phyloP scores from a whole-genome alignment of 345 rosid species.

The Hibiscus tridactylites region DNA sequence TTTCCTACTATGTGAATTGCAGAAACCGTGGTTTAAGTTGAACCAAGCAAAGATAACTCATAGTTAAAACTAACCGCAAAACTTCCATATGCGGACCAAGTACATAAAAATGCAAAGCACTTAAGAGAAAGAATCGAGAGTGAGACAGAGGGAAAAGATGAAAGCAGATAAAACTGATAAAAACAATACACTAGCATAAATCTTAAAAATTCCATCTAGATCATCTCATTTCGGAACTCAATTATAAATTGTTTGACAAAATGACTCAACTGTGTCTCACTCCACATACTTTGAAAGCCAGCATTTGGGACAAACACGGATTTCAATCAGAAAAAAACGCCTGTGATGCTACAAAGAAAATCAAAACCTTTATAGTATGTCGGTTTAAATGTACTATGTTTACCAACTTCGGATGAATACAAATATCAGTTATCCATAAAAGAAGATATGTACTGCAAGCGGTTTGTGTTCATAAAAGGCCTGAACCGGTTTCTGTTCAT shows the following conservation, averaged over 20 bases:
- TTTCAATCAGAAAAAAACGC: neutral
- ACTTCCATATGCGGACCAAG: neutral
- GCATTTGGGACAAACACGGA: neutral
- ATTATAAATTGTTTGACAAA: neutral
- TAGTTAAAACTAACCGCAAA: no score
- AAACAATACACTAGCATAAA: neutral
- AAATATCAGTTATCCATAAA: no score
- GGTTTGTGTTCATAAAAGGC: neutral
- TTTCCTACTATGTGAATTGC: neutral
- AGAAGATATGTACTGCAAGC: no score
- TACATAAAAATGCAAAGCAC: neutral
- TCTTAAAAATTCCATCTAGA: neutral
- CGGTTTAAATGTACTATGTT: neutral
- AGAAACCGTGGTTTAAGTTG: neutral
- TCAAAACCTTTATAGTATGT: neutral
- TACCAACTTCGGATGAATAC: no score
- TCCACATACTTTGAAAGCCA: neutral
- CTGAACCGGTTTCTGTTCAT: neutral
- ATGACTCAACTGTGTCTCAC: neutral
- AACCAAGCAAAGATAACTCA: neutral
- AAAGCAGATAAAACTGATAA: neutral
- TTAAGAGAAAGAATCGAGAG: neutral
- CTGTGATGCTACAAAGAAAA: neutral
- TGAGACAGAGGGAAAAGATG: neutral
- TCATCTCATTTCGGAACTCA: neutral